Evolutionary conservation across 2,329 filamentous ascomycete genomes (phyloP).

Genomic region (Colletotrichum tabaci): DNA sequence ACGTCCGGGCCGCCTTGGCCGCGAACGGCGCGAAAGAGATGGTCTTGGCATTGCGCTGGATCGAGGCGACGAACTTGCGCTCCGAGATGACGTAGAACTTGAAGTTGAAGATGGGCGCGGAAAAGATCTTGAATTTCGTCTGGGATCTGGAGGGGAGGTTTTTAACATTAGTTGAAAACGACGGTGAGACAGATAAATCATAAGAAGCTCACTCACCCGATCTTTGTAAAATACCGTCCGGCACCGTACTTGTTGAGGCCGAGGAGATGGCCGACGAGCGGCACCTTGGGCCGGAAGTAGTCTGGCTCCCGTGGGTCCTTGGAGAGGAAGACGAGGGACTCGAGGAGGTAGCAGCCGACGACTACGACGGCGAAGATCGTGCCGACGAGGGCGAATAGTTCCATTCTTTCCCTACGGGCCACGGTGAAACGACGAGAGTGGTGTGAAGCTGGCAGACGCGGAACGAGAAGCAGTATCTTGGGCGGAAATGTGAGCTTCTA

Average conservation of each 20-base stretch:
- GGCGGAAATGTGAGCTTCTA: no score
- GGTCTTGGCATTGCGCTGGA: slow-evolving; percentile 26
- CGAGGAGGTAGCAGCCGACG: slow-evolving; percentile 12
- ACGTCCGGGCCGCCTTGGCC: slow-evolving; percentile 1
- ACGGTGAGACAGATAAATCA: no score
- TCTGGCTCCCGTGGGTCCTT: slow-evolving; percentile 9
- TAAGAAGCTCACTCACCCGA: slow-evolving; percentile 1
- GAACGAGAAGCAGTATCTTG: no score
- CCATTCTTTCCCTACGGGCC: neutral
- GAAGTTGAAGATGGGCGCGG: slow-evolving; percentile 9
- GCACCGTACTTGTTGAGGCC: slow-evolving; percentile 14
- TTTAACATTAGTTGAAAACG: neutral
- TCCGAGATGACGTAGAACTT: slow-evolving; percentile 23
- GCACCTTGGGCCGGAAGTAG: slow-evolving; percentile 17
- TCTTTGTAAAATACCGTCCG: slow-evolving; percentile 13
- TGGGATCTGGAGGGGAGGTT: neutral
- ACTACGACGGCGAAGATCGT: slow-evolving; percentile 14
- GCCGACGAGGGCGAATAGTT: neutral
- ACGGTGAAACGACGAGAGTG: neutral
- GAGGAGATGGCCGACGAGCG: slow-evolving; percentile 31
- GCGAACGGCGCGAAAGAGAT: slow-evolving; percentile 22
- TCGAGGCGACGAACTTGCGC: slow-evolving; percentile 6
- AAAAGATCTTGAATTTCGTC: neutral
- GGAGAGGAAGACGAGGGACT: slow-evolving; percentile 12
- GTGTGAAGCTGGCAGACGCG: neutral